Percentiles rank a stretch among this genome's conserved stretches.
phyloP scores from a whole-genome alignment of 2,329 filamentous ascomycete genomes.

The Xylariaceae sp. region DNA sequence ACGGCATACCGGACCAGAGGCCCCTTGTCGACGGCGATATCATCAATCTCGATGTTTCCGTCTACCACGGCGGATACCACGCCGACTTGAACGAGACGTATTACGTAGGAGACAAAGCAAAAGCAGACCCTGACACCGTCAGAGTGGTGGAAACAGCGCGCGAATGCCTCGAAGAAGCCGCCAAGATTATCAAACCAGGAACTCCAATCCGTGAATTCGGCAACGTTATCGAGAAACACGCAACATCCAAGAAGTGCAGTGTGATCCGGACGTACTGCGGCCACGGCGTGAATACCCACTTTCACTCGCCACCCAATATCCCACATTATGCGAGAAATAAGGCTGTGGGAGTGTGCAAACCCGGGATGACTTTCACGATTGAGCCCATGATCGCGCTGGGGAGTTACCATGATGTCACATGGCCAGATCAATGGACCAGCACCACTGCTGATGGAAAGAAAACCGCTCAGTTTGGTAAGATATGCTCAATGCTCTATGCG shows the following conservation, averaged over 20 bases:
- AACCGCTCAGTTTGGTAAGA: conserved; percentile 86
- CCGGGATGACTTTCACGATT: conserved; percentile 98
- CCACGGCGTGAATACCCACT: conserved; percentile 88
- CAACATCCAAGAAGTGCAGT: conserved; percentile 77
- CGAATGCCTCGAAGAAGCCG: conserved; percentile 85
- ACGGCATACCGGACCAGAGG: conserved; percentile 92
- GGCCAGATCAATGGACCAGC: conserved; percentile 99
- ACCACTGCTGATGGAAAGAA: conserved; percentile 82
- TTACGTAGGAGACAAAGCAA: conserved; percentile 87
- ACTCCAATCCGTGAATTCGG: conserved; percentile 90
- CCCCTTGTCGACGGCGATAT: conserved; percentile 88
- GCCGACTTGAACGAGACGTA: conserved; percentile 98
- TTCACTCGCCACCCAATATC: conserved; percentile 90
- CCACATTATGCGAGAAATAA: conserved; percentile 99
- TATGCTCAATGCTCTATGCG: background rate
- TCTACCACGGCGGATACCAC: conserved; percentile 94
- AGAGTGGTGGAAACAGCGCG: conserved; percentile 86
- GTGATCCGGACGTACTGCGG: conserved; percentile 96
- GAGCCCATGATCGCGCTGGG: conserved; percentile 97
- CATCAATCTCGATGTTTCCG: conserved; percentile 89
- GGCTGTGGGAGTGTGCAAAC: conserved; percentile 87
- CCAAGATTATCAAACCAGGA: conserved; percentile 87
- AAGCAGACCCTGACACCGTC: conserved; percentile 77
- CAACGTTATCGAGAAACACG: conserved; percentile 91
- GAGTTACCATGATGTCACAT: conserved; percentile 86